phyloP scores from a whole-genome alignment of 345 rosid species.

The Luvunga scandens region DNA sequence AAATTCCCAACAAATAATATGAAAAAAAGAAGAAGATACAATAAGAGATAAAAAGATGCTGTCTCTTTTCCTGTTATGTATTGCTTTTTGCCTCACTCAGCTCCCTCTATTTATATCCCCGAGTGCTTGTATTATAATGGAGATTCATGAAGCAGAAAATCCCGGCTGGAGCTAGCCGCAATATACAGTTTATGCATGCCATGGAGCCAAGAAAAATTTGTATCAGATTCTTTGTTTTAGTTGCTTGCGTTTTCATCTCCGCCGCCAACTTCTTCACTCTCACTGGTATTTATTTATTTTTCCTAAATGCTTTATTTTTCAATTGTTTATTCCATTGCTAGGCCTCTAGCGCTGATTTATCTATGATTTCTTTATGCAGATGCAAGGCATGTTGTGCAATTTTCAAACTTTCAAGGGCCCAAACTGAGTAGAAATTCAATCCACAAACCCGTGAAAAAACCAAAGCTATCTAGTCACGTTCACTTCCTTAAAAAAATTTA shows the following conservation, averaged over 20 bases:
- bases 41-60: background rate
- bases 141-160: background rate
- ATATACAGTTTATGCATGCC: background rate
- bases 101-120: background rate
- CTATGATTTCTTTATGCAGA: slow-evolving; percentile 18
- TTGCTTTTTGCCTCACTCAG: background rate
- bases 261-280: slow-evolving; percentile 19
- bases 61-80: background rate
- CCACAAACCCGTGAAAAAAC: background rate
- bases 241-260: slow-evolving; percentile 5
- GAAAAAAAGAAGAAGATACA: background rate
- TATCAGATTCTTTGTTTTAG: background rate
- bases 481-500: background rate
- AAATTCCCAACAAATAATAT: slow-evolving; percentile 20
- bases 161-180: background rate
- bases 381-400: slow-evolving; percentile 18
- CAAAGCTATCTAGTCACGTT: background rate
- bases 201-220: slow-evolving; percentile 14
- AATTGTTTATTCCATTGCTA: background rate
- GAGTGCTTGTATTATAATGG: background rate
- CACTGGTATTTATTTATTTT: slow-evolving; percentile 15
- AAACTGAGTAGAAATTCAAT: background rate
- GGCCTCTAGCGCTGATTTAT: background rate
- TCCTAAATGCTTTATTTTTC: too few species aligned
- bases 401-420: background rate